Evolutionary conservation across 805 yeast species (phyloP), one percentile per base, ranked within the genome.

Genomic region (Teunomyces aglyptinius): DNA sequence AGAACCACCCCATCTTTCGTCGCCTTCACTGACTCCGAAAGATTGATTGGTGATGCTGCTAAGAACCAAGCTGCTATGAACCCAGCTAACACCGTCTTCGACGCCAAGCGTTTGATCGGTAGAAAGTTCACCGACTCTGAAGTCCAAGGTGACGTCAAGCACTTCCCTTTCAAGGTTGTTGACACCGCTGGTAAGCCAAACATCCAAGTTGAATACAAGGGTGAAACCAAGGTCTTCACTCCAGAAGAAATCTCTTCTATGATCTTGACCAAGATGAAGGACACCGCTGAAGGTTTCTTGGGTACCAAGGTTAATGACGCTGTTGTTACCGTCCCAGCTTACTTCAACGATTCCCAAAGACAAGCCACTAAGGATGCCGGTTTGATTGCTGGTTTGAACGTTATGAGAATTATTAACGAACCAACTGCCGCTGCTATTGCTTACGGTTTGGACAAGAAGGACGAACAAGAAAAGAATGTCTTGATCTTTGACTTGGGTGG

Each of bases 381-480:
- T 59, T 56, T 59, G 56, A 61, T 61, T 58, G 66, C 66, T 40
- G 66, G 66, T 50, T 61, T 61, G 58, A 61, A 61, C 58, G 66
- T 61, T 38, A 58, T 57, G 64, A 61, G 66, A 61, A 61, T 61
- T 51, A 61, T 61, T 47, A 61, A 61, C 65, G 66, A 61, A 59
- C 66, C 66, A 44, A 61, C 66, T 41, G 66, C 66, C 45, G 66
- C 66, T 43, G 66, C 66, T 49, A 61, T 61, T 56, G 66, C 66
- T 54, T 63, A 61, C 66, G 65, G 65, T 59, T 61, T 61, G 79
- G 83, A 67, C 81, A 63, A 63, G 58, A 70, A 80, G 69, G 83
- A 82, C 63, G 75, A 68, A 55, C 52, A 60, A 43, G 96, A 87
- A 77, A 86, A 85, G 80, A 70, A 71, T 55, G 76, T 72, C 41